A percentile compares a stretch with the other conserved stretches of the same genome.
These are phyloP conservation scores for Diospyros kaki DNA, from an alignment of 148 eudicot genomes.

Conservation along the genomic window DNA sequence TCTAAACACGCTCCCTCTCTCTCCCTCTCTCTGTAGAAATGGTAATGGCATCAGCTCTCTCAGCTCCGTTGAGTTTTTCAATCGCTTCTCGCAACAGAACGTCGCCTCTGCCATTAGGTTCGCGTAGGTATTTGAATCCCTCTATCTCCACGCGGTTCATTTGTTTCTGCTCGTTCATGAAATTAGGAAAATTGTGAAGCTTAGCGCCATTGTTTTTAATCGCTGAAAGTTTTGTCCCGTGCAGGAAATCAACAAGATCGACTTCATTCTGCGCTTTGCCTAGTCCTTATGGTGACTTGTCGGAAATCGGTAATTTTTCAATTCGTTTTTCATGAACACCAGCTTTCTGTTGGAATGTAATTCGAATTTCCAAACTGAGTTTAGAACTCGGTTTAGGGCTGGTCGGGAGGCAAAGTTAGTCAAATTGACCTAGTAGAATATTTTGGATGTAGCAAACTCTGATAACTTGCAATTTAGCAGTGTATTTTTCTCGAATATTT, in stretches of 20 bases:
- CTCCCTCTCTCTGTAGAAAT: slow-evolving; percentile 5
- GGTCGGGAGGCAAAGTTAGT: neutral
- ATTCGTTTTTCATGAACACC: neutral
- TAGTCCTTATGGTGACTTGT: slow-evolving; percentile 25
- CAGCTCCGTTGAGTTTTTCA: slow-evolving; percentile 29
- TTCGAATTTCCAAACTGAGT: neutral
- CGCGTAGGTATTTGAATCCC: slow-evolving; percentile 17
- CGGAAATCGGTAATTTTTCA: slow-evolving; percentile 16
- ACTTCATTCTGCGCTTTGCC: slow-evolving; percentile 26
- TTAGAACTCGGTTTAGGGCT: neutral
- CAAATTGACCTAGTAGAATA: no score
- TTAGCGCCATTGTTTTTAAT: neutral
- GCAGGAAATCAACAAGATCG: slow-evolving; percentile 29
- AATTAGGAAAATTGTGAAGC: neutral
- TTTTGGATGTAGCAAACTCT: no score
- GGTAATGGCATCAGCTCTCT: slow-evolving; percentile 37
- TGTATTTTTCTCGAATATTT: neutral
- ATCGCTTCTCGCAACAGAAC: slow-evolving; percentile 19
- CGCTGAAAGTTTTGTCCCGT: neutral
- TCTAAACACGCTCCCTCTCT: no score
- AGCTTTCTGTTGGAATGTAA: neutral
- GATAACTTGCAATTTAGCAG: no score
- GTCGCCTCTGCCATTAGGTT: slow-evolving; percentile 14
- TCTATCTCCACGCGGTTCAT: neutral
- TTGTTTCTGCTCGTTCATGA: neutral